Evolutionary conservation across 1,284 basidiomycete species (phyloP).

Genomic region (Rhodotorula sp.): DNA sequence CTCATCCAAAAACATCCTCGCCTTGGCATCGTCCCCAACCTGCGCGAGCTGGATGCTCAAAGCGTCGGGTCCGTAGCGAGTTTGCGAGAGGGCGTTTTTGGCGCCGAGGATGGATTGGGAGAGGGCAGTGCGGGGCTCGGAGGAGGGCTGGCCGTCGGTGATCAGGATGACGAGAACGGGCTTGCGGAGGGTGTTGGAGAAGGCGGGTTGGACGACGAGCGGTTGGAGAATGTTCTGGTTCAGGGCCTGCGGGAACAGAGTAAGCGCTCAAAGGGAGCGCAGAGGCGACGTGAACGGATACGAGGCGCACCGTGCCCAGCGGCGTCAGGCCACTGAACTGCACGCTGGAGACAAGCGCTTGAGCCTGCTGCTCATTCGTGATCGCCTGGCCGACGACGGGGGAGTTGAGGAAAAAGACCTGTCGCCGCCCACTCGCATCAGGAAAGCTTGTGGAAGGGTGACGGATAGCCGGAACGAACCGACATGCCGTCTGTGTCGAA

Average conservation of each 20-base stretch:
- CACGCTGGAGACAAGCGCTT: slow-evolving; percentile 51
- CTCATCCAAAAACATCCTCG: slow-evolving; percentile 46
- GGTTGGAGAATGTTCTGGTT: slow-evolving; percentile 54
- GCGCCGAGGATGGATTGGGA: slow-evolving; percentile 51
- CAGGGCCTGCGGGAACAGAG: slow-evolving; percentile 36
- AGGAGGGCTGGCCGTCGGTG: slow-evolving; percentile 21
- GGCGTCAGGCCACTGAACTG: slow-evolving; percentile 50
- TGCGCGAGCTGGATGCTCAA: slow-evolving; percentile 45
- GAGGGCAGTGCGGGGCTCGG: slow-evolving; percentile 36
- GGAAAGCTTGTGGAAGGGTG: slow-evolving; percentile 49
- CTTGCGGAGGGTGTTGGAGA: slow-evolving; percentile 49
- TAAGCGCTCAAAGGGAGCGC: no score
- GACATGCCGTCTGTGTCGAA: slow-evolving; percentile 48
- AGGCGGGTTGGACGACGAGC: slow-evolving; percentile 51
- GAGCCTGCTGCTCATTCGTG: slow-evolving; percentile 50
- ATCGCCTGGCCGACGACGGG: slow-evolving; percentile 53
- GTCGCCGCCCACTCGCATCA: slow-evolving; percentile 21
- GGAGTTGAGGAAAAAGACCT: slow-evolving; percentile 52
- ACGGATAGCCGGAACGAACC: slow-evolving; percentile 26
- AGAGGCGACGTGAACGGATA: neutral
- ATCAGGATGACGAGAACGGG: slow-evolving; percentile 52
- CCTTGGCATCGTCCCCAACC: slow-evolving; percentile 41
- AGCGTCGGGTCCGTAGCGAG: slow-evolving; percentile 53
- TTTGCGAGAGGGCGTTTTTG: slow-evolving; percentile 48
- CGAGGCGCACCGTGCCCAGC: slow-evolving; percentile 46